These are phyloP conservation scores for Thermoascus crustaceus DNA, from an alignment of 2,329 filamentous ascomycete genomes.

Conservation along the genomic window DNA sequence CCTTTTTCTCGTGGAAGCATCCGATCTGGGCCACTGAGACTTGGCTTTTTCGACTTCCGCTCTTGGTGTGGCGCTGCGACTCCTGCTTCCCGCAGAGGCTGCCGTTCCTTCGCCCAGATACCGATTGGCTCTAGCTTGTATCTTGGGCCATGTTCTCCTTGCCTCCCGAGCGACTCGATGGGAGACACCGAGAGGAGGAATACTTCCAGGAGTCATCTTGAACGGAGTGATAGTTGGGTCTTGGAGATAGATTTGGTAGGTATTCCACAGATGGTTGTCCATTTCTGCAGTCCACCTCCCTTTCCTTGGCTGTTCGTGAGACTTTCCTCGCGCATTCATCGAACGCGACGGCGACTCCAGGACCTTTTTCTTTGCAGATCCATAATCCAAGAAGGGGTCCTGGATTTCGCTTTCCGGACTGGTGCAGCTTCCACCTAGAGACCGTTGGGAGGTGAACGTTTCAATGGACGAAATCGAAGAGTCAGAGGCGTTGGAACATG, in stretches of 20 bases:
- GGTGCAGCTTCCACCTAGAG: constrained; percentile 52
- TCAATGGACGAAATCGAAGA: constrained; percentile 54
- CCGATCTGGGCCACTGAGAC: constrained; percentile 48
- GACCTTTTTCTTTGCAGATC: constrained; percentile 29
- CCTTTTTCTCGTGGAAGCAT: constrained; percentile 50
- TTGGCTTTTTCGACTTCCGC: constrained; percentile 23
- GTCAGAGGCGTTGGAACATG: constrained; percentile 52
- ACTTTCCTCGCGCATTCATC: constrained; percentile 18
- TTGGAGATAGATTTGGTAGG: constrained; percentile 57
- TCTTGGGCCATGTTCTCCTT: constrained; percentile 51
- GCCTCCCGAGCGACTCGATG: constrained; percentile 55
- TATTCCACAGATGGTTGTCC: constrained; percentile 60
- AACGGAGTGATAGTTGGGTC: constrained; percentile 59
- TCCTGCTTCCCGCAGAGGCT: constrained; percentile 39
- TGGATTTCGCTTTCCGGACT: constrained; percentile 52
- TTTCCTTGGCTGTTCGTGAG: constrained; percentile 18
- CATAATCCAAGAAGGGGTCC: constrained; percentile 47
- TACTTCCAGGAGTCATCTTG: constrained; percentile 57
- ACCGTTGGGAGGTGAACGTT: constrained; percentile 49
- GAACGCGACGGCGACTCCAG: constrained; percentile 32
- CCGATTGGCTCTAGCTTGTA: constrained; percentile 26
- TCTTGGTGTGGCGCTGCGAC: constrained; percentile 42
- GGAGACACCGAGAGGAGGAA: constrained; percentile 57
- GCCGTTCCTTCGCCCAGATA: constrained; percentile 12
- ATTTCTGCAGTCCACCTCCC: constrained; percentile 52